phyloP scores from a whole-genome alignment of 768 basidiomycete species.

The Russula ochroleuca region DNA sequence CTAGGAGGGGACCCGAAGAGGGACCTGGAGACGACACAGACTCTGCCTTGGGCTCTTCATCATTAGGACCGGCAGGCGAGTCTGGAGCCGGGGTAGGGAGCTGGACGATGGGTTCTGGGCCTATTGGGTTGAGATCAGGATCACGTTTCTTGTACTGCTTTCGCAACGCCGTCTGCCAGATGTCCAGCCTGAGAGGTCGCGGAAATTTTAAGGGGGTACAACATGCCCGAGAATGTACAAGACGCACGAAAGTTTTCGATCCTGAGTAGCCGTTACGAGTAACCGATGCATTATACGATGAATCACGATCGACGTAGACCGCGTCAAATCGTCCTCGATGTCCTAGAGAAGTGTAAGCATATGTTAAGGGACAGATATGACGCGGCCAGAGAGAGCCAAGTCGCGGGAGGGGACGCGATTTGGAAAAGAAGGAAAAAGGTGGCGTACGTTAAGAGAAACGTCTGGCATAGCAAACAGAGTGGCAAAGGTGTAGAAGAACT shows the following conservation, averaged over 20 bases:
- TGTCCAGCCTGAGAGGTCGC: slow-evolving; percentile 50
- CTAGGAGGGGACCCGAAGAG: neutral
- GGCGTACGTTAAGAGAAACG: slow-evolving; percentile 59
- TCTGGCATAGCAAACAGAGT: slow-evolving; percentile 67
- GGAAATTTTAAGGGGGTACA: slow-evolving; percentile 4
- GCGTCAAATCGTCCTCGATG: slow-evolving; percentile 70
- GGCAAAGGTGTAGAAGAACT: slow-evolving; percentile 85
- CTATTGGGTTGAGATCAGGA: slow-evolving; percentile 68
- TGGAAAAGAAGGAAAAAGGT: neutral
- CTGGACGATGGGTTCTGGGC: slow-evolving; percentile 46
- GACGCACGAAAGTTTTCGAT: slow-evolving; percentile 72
- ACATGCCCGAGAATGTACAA: slow-evolving; percentile 24
- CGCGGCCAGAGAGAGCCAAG: slow-evolving; percentile 4
- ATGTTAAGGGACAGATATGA: slow-evolving; percentile 11
- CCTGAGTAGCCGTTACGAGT: slow-evolving; percentile 70
- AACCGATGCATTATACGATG: slow-evolving; percentile 73
- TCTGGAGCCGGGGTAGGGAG: slow-evolving; percentile 29
- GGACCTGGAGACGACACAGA: slow-evolving; percentile 13
- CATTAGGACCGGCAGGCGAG: slow-evolving; percentile 21
- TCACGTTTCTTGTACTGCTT: slow-evolving; percentile 73
- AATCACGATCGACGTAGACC: slow-evolving; percentile 54
- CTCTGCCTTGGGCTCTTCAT: slow-evolving; percentile 28
- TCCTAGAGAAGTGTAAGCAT: slow-evolving; percentile 44
- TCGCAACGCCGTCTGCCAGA: slow-evolving; percentile 74
- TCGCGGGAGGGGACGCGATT: slow-evolving; percentile 15